Percentiles rank a stretch among this genome's conserved stretches.
Evolutionary conservation across 192 early-diverging fungal genomes (phyloP).

Genomic region (Phycomyces blakesleeanus): DNA sequence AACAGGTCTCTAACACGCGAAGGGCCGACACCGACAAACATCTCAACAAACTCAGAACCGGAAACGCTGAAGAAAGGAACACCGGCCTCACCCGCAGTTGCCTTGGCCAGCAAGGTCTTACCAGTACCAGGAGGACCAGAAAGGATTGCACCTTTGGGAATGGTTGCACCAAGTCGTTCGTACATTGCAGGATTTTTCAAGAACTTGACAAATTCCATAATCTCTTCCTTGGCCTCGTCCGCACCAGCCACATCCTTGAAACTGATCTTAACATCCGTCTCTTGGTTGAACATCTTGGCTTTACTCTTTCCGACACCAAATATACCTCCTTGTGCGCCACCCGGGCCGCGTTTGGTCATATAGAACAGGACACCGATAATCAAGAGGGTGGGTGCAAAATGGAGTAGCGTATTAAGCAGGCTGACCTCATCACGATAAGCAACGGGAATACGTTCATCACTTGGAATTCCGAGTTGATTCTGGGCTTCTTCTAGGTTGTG

Average conservation of each 20-base stretch:
- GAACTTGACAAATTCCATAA: conserved; percentile 99
- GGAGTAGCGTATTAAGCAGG: conserved; percentile 68
- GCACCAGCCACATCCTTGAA: conserved; percentile 99
- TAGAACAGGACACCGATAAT: conserved; percentile 85
- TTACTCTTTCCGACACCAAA: conserved; percentile 96
- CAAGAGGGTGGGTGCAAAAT: conserved; percentile 91
- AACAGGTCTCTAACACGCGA: conserved; percentile 94
- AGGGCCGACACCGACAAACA: conserved; percentile 99
- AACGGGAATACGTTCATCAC: conserved; percentile 87
- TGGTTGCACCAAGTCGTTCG: conserved; percentile 94
- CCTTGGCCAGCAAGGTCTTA: conserved; percentile 97
- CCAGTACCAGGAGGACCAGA: conserved; percentile 93
- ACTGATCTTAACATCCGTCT: conserved; percentile 92
- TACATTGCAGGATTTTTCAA: conserved; percentile 90
- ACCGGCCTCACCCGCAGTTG: conserved; percentile 97
- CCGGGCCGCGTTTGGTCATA: conserved; percentile 77
- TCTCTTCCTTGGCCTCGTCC: conserved; percentile 99
- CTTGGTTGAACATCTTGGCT: conserved; percentile 96
- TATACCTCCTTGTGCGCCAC: conserved; percentile 71
- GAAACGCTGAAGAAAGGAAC: conserved; percentile 97
- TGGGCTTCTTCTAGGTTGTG: conserved; percentile 87
- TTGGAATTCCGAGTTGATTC: conserved; percentile 84
- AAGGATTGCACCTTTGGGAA: conserved; percentile 96
- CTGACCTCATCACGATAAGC: conserved; percentile 83
- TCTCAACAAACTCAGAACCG: conserved; percentile 98